Percentiles rank a stretch among this genome's conserved stretches.
Evolutionary conservation across 108 stramenopile species (phyloP).

Genomic region (Stephanodiscus minutulus): DNA sequence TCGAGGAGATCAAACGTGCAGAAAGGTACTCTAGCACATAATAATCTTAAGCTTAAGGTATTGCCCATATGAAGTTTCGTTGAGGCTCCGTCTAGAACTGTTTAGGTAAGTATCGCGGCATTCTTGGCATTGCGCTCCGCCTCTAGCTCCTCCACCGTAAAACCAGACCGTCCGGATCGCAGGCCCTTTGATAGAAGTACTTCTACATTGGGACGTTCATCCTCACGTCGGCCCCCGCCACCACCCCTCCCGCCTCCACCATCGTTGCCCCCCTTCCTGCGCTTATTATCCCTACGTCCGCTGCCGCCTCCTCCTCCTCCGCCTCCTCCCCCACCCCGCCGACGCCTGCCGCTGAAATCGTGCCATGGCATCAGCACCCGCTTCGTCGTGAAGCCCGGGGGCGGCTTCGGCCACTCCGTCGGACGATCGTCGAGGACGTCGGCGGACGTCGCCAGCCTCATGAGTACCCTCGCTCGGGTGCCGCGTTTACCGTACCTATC

Average conservation of each 20-base stretch:
- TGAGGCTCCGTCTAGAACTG: no score
- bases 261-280: neutral
- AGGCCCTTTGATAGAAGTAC: slow-evolving; percentile 37
- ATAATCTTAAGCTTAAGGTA: neutral
- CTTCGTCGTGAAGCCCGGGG: slow-evolving; percentile 72
- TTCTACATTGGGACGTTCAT: slow-evolving; percentile 17
- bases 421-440: slow-evolving; percentile 79
- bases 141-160: slow-evolving; percentile 73
- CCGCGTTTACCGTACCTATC: slow-evolving; percentile 74
- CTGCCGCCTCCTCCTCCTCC: slow-evolving; percentile 10
- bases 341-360: slow-evolving; percentile 50
- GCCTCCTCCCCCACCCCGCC: slow-evolving; percentile 10
- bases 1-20: slow-evolving; percentile 63
- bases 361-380: slow-evolving; percentile 69
- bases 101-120: slow-evolving; percentile 15
- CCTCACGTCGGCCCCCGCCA: slow-evolving; percentile 4
- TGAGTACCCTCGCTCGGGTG: slow-evolving; percentile 66
- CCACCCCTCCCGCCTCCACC: slow-evolving; percentile 24
- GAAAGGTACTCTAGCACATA: neutral
- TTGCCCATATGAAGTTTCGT: no score
- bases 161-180: slow-evolving; percentile 52
- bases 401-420: slow-evolving; percentile 75
- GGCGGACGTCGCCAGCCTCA: slow-evolving; percentile 66
- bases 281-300: slow-evolving; percentile 23
- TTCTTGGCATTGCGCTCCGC: slow-evolving; percentile 60